Conservation (phyloP, 2,329 filamentous ascomycete genomes). For the Hypoxylon sp. region DNA sequence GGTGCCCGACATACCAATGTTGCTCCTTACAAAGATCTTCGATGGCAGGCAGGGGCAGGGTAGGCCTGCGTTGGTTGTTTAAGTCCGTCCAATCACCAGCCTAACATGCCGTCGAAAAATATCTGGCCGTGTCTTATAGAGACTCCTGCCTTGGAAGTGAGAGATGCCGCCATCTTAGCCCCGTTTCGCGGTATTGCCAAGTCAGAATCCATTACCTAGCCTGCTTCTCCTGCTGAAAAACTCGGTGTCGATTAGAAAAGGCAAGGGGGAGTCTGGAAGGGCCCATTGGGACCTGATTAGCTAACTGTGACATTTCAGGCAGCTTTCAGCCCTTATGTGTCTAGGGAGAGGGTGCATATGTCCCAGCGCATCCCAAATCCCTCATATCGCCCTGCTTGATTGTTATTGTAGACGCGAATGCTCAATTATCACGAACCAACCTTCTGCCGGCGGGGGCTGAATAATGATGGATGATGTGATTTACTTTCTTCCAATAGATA, state of each 20-base stretch:
- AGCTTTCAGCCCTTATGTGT: neutral
- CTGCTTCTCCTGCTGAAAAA: neutral
- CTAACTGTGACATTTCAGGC: neutral
- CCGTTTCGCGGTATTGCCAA: conserved; percentile 17
- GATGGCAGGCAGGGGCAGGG: no score
- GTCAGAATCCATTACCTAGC: conserved; percentile 11
- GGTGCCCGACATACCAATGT: conserved; percentile 1
- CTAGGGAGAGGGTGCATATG: neutral
- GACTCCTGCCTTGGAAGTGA: neutral
- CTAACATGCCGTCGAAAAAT: neutral
- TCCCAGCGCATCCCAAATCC: neutral
- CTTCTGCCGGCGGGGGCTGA: conserved; percentile 11
- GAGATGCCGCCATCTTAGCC: conserved; percentile 29
- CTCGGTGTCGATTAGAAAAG: conserved; percentile 2
- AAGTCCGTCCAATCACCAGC: conserved; percentile 1
- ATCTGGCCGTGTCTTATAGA: neutral
- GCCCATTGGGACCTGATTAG: conserved; percentile 22
- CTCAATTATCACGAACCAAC: neutral
- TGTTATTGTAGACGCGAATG: neutral
- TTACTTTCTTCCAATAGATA: neutral
- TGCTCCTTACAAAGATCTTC: neutral
- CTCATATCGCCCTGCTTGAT: neutral
- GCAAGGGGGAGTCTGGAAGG: conserved; percentile 25
- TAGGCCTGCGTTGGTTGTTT: conserved; percentile 1
- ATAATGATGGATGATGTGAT: conserved; percentile 4